Evolutionary conservation across 306 rosid genomes (phyloP).

Genomic region (Vicia sativa): DNA sequence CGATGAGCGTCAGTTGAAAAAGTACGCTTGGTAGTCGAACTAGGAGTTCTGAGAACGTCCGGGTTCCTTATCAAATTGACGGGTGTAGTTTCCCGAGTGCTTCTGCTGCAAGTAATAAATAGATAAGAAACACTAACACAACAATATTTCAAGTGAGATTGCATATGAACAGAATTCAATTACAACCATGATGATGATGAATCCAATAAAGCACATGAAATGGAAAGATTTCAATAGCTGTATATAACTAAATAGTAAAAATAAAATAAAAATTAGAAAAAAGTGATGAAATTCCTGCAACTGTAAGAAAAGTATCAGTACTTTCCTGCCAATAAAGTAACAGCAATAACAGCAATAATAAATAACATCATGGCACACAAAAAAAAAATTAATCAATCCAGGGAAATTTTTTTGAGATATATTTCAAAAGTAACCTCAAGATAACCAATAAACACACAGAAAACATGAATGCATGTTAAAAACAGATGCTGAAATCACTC

Average conservation of each 20-base stretch:
- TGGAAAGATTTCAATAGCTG: background rate
- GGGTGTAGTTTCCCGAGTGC: slow-evolving; percentile 94
- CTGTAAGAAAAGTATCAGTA: slow-evolving; percentile 2
- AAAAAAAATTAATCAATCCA: background rate
- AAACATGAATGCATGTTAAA: slow-evolving; percentile 10
- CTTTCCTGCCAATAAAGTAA: slow-evolving; percentile 4
- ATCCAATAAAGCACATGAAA: slow-evolving; percentile 4
- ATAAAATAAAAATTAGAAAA: slow-evolving; percentile 13
- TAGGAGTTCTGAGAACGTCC: slow-evolving; percentile 64
- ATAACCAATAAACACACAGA: slow-evolving; percentile 7
- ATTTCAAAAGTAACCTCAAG: background rate
- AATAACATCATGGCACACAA: background rate
- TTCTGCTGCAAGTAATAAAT: slow-evolving; percentile 53
- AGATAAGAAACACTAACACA: slow-evolving; percentile 7
- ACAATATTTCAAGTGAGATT: slow-evolving; percentile 13
- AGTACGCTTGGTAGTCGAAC: slow-evolving; percentile 82
- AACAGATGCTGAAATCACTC: slow-evolving; percentile 16
- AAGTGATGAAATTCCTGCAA: background rate
- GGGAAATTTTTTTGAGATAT: background rate
- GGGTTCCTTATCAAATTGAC: slow-evolving; percentile 84
- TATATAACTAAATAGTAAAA: background rate
- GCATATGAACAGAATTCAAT: background rate
- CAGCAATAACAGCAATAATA: background rate
- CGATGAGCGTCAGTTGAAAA: slow-evolving; percentile 50
- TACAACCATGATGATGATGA: background rate